phyloP scores from a whole-genome alignment of 345 rosid species.

The Sonneratia alba region DNA sequence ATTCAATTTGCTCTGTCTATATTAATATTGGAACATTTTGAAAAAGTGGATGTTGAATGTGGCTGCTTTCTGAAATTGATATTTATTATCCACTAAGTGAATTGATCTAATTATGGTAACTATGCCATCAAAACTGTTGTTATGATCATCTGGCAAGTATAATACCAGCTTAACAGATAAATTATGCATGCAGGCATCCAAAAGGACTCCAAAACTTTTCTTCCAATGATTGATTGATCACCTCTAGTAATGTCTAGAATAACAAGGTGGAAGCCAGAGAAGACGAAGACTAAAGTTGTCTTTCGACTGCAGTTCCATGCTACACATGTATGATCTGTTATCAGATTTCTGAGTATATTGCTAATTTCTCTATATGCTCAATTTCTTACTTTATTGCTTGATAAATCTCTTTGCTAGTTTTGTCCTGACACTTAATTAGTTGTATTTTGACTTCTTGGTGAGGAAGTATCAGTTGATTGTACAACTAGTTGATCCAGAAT shows the following conservation, averaged over 20 bases:
- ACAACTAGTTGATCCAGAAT: background rate
- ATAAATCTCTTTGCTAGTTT: background rate
- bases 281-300: slow-evolving; percentile 89
- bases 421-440: background rate
- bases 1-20: background rate
- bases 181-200: slow-evolving; percentile 4
- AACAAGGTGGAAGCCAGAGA: slow-evolving; percentile 83
- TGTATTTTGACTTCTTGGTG: background rate
- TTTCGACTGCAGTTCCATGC: slow-evolving; percentile 95
- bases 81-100: background rate
- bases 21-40: background rate
- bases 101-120: background rate
- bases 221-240: slow-evolving; percentile 27
- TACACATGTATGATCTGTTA: slow-evolving; percentile 49
- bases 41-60: background rate
- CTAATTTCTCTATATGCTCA: background rate
- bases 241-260: slow-evolving; percentile 63
- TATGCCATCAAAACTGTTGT: background rate
- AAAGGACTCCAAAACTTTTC: slow-evolving; percentile 17
- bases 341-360: background rate
- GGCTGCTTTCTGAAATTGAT: background rate
- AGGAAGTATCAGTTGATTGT: background rate
- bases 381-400: slow-evolving; percentile 1
- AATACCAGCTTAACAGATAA: background rate
- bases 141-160: background rate